Percentiles rank a stretch among this genome's conserved stretches.
Evolutionary conservation across 1,284 basidiomycete species (phyloP).

Genomic region (Omphalotus olearius): DNA sequence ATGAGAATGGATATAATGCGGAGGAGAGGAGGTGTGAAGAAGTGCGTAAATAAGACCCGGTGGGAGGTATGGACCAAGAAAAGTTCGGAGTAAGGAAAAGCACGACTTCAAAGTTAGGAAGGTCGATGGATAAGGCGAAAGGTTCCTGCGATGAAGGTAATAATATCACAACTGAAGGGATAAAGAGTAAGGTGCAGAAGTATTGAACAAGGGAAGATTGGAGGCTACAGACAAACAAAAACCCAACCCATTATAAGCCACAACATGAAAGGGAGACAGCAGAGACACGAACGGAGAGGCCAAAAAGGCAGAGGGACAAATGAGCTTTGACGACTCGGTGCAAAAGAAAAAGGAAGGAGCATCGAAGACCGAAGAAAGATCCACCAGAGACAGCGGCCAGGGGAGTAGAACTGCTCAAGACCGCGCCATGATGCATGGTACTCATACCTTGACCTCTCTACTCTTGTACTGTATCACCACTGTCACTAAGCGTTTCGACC

Average conservation of each 20-base stretch:
- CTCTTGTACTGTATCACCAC: slow-evolving; percentile 50
- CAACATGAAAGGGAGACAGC: slow-evolving; percentile 2
- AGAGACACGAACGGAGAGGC: slow-evolving; percentile 19
- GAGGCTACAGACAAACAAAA: slow-evolving; percentile 4
- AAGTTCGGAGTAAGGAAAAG: slow-evolving; percentile 6
- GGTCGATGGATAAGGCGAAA: neutral
- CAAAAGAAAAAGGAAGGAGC: slow-evolving; percentile 11
- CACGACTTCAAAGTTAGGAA: slow-evolving; percentile 10
- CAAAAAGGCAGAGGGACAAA: slow-evolving; percentile 21
- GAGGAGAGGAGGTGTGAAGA: slow-evolving; percentile 2
- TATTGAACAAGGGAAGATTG: neutral
- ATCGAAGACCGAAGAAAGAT: slow-evolving; percentile 24
- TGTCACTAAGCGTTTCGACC: slow-evolving; percentile 65
- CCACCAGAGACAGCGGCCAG: neutral
- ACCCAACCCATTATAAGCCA: slow-evolving; percentile 4
- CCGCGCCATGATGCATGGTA: neutral
- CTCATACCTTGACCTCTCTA: slow-evolving; percentile 23
- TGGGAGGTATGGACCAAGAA: slow-evolving; percentile 8
- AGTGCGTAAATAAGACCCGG: neutral
- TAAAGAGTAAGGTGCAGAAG: neutral
- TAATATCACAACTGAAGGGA: neutral
- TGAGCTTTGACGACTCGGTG: neutral
- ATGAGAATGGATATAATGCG: slow-evolving; percentile 4
- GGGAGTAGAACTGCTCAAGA: too few species aligned
- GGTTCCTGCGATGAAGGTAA: neutral